phyloP scores from a whole-genome alignment of 805 yeast genomes.

The Starmerella stellata region DNA sequence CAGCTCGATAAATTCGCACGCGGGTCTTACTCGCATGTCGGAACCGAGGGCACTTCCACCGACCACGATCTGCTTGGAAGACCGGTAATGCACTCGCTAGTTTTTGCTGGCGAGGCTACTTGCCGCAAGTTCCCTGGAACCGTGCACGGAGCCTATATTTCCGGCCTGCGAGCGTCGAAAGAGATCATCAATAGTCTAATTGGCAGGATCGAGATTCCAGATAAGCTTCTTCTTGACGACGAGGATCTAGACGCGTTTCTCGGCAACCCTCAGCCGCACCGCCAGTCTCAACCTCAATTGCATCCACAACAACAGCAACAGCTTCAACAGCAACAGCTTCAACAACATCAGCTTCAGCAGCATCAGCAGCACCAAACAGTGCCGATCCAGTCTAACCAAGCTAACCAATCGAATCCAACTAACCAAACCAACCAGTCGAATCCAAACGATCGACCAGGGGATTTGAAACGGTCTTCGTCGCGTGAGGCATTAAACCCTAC shows the following conservation, averaged over 20 bases:
- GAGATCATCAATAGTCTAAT: constrained; percentile 26
- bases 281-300: no score
- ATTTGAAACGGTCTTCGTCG: neutral
- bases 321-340: neutral
- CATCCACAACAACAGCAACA: neutral
- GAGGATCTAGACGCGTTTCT: neutral
- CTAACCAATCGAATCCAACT: neutral
- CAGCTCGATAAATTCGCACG: constrained; percentile 56
- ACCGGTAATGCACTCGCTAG: constrained; percentile 24
- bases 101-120: constrained; percentile 31
- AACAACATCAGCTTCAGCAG: neutral
- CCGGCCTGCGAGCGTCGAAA: constrained; percentile 28
- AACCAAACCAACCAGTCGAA: neutral
- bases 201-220: constrained; percentile 27
- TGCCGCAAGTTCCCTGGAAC: constrained; percentile 28
- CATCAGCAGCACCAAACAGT: neutral
- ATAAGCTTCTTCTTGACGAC: constrained; percentile 19
- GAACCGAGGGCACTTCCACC: constrained; percentile 27
- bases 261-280: neutral
- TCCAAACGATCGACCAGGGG: neutral
- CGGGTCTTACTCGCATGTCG: constrained; percentile 51
- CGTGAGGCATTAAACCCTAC: constrained; percentile 2
- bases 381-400: neutral
- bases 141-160: constrained; percentile 29
- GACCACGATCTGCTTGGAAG: constrained; percentile 27